These are phyloP conservation scores for Fusarium abutilonis DNA, from an alignment of 2,329 filamentous ascomycete genomes.

Conservation along the genomic window DNA sequence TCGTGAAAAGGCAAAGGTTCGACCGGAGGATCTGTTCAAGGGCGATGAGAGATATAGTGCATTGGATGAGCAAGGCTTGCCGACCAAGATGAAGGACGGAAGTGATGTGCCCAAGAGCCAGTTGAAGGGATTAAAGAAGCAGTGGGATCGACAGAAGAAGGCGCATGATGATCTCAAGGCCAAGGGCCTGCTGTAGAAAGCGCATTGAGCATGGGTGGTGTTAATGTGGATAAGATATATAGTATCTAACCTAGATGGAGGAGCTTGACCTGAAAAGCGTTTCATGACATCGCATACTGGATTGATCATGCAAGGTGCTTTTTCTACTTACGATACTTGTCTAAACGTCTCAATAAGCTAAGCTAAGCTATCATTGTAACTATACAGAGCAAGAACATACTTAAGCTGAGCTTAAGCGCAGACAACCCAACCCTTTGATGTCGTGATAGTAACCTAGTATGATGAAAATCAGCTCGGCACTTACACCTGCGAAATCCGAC, in stretches of 20 bases:
- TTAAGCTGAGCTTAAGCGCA: too few relatives aligned
- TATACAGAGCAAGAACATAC: too few relatives aligned
- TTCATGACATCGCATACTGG: too few relatives aligned
- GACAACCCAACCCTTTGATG: too few relatives aligned
- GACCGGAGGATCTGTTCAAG: constrained; percentile 66
- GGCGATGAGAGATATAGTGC: constrained; percentile 69
- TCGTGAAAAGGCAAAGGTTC: constrained; percentile 66
- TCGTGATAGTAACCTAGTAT: too few relatives aligned
- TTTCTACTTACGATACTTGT: too few relatives aligned
- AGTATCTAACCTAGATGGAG: constrained; percentile 19
- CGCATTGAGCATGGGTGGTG: neutral
- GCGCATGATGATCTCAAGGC: constrained; percentile 69
- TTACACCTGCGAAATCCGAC: too few relatives aligned
- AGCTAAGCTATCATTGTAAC: too few relatives aligned
- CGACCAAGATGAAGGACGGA: constrained; percentile 79
- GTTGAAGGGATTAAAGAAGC: constrained; percentile 84
- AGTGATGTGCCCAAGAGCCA: constrained; percentile 83
- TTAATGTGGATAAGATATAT: constrained; percentile 9
- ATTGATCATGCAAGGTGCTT: too few relatives aligned
- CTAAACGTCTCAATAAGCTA: too few relatives aligned
- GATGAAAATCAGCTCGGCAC: too few relatives aligned
- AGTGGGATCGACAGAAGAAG: constrained; percentile 92
- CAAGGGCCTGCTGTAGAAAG: constrained; percentile 47
- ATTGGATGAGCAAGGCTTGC: constrained; percentile 86
- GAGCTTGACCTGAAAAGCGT: constrained; percentile 1